Evolutionary conservation across 2,329 filamentous ascomycete species (phyloP).

Genomic region (Blastomyces gilchristii): DNA sequence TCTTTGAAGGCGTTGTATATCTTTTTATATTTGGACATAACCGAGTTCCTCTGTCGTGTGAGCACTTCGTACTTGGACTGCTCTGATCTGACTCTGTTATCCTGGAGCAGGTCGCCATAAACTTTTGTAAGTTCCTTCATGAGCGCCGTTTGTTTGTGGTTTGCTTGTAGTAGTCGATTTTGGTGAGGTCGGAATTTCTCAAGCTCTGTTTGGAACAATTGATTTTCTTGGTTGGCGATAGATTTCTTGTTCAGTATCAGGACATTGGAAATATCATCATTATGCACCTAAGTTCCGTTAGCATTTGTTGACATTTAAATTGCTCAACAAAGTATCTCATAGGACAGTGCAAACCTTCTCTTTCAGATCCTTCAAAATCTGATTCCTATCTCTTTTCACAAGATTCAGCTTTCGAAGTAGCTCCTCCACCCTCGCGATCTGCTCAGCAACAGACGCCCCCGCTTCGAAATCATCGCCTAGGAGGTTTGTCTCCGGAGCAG

Average conservation of each 20-base stretch:
- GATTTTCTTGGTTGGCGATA: conserved; percentile 80
- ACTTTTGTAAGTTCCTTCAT: conserved; percentile 88
- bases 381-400: conserved; percentile 81
- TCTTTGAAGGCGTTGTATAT: conserved; percentile 90
- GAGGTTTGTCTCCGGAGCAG: conserved; percentile 59
- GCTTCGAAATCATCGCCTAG: conserved; percentile 84
- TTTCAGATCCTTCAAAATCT: conserved; percentile 92
- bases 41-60: conserved; percentile 67
- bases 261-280: conserved; percentile 94
- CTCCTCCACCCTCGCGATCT: conserved; percentile 81
- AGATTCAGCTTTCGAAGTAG: conserved; percentile 82
- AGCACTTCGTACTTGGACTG: conserved; percentile 91
- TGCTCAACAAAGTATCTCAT: background rate
- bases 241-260: conserved; percentile 97
- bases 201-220: conserved; percentile 90
- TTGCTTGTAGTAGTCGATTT: conserved; percentile 79
- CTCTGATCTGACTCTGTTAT: conserved; percentile 85
- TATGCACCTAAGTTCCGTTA: conserved; percentile 58
- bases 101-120: conserved; percentile 81
- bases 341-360: conserved; percentile 62
- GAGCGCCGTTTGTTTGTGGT: conserved; percentile 85
- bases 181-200: conserved; percentile 95
- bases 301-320: conserved; percentile 10
- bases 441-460: conserved; percentile 69
- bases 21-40: conserved; percentile 79